Evolutionary conservation across 768 basidiomycete genomes (phyloP).

Genomic region (Phlebiopsis flavidoalba): DNA sequence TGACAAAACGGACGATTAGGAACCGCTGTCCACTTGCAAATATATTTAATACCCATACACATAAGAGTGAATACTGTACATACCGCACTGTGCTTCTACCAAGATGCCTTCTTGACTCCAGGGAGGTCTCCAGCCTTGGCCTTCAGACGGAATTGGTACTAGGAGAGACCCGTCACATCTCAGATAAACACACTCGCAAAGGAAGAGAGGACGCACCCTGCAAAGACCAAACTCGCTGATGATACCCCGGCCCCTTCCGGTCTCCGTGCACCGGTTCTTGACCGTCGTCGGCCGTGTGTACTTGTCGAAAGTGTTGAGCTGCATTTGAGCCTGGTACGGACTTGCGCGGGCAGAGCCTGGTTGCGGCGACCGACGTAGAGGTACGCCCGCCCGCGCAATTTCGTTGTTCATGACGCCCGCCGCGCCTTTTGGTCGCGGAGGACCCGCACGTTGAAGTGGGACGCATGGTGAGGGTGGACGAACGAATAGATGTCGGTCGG

Average conservation of each 20-base stretch:
- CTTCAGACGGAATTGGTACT: constrained; percentile 91
- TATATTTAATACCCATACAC: background rate
- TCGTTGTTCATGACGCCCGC: constrained; percentile 70
- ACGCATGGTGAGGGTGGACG: background rate
- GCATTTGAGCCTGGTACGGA: constrained; percentile 91
- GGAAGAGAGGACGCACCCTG: constrained; percentile 44
- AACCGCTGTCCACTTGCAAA: background rate
- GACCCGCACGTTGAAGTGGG: constrained; percentile 38
- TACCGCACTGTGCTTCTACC: constrained; percentile 44
- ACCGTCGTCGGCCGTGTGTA: constrained; percentile 84
- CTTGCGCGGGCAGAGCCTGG: constrained; percentile 77
- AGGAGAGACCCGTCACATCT: background rate
- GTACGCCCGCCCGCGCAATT: constrained; percentile 81
- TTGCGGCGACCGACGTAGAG: constrained; percentile 86
- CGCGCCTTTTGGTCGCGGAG: constrained; percentile 79
- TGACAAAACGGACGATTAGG: background rate
- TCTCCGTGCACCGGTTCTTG: constrained; percentile 83
- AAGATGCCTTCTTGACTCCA: constrained; percentile 89
- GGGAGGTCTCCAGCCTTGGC: constrained; percentile 78
- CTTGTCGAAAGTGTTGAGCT: constrained; percentile 80
- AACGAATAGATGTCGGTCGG: background rate
- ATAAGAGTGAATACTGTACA: background rate
- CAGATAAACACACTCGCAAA: background rate
- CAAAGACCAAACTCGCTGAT: constrained; percentile 87
- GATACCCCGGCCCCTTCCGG: constrained; percentile 82